Evolutionary conservation across 1,284 basidiomycete genomes (phyloP), one percentile per base, ranked within the genome.

Genomic region (Takashimella tepidaria): DNA sequence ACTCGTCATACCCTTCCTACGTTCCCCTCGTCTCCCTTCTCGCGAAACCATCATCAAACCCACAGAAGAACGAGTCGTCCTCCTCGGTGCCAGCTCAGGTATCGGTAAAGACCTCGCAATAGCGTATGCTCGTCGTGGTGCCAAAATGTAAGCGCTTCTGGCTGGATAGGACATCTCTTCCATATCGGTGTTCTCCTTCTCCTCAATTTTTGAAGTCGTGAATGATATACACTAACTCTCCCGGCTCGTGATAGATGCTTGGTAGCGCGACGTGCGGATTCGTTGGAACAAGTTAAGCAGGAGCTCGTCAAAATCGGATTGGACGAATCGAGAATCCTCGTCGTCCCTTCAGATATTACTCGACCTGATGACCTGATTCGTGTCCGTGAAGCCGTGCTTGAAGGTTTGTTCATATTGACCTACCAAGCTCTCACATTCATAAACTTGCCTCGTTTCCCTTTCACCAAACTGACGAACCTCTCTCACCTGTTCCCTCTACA

Each of bases 51-150:
- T 70, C 49, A 61, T 82, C 50, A 62, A 68, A 11, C 75, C 73
- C 3, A 51, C 51, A 5, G 56, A 78, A 6, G 89, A 92, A 67
- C 83, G 87, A 1, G 86, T 92, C 5, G 72, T 92, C 11, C 79
- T 93, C 54, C 76, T 93, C 24, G 90, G 91, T 16, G 89, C 86
- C 1, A 86, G 87, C 5, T 85, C 84, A 43, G 90, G 92, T 0
- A 84, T 93, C n/a, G 92, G 92, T 2, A 80, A 82, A 50, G 79
- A 81, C 2, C 79, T 92, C 20, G 89, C 89, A 1, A 76, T 80
- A 13, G 78, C 82, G 55, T 95, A 95, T 65, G 85, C 87, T 3
- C 70, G 76, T 49, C 79, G 88, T 20, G 89, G 89, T 8, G 88
- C 89, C 4, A 78, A 77, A 45, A 80, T 93, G 70, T 75, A 62